Evolutionary conservation across 768 basidiomycete species (phyloP).

Genomic region (Lactarius sp.): DNA sequence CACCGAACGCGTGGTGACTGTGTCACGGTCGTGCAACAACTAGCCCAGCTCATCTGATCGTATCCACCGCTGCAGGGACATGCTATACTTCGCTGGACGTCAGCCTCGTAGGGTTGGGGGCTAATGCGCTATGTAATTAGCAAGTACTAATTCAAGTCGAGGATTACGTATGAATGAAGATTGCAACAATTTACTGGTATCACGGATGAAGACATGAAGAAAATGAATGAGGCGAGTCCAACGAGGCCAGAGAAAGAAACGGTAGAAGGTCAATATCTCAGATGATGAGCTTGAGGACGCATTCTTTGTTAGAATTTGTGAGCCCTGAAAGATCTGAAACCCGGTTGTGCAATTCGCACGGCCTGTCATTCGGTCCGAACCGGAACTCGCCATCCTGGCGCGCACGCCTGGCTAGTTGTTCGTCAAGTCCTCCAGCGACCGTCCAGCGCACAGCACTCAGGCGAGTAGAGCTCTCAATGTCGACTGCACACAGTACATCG

Average conservation of each 20-base stretch:
- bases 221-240: background rate
- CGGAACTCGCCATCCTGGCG: conserved; percentile 5
- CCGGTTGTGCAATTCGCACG: background rate
- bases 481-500: background rate
- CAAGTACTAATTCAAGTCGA: too few species aligned
- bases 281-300: conserved; percentile 1
- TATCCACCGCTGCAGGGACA: too few species aligned
- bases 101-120: too few species aligned
- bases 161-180: too few species aligned
- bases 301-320: background rate
- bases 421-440: background rate
- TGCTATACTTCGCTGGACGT: too few species aligned
- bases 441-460: conserved; percentile 17
- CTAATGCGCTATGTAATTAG: too few species aligned
- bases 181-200: too few species aligned
- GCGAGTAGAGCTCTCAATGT: conserved; percentile 1
- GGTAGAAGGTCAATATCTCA: background rate
- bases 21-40: too few species aligned
- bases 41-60: too few species aligned
- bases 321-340: conserved; percentile 4
- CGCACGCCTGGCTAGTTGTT: background rate
- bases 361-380: background rate
- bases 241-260: too few species aligned
- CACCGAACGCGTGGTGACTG: too few species aligned
- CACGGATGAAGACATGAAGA: too few species aligned